A percentile compares a stretch with the other conserved stretches of the same genome.
Conservation (phyloP, 352 stramenopile genomes). For the Phytophthora pluvialis region DNA sequence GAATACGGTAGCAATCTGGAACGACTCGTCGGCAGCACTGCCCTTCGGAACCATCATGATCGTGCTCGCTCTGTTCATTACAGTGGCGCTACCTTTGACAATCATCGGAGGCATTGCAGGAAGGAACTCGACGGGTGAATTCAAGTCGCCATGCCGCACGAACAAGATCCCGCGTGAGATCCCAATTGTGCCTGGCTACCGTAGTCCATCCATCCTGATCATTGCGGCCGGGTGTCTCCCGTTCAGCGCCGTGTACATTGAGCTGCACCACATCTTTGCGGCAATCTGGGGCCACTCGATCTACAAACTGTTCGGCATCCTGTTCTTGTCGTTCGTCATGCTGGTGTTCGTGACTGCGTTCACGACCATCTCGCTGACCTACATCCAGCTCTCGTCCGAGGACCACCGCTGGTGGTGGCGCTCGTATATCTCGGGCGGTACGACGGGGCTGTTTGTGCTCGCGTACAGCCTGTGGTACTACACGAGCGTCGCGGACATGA, state of each 20-base stretch:
- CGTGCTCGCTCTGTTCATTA: constrained; percentile 92
- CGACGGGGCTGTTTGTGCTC: constrained; percentile 96
- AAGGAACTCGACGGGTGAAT: constrained; percentile 91
- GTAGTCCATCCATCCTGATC: constrained; percentile 84
- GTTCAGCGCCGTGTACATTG: constrained; percentile 98
- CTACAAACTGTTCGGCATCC: constrained; percentile 98
- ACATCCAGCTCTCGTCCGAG: constrained; percentile 97
- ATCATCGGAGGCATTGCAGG: constrained; percentile 95
- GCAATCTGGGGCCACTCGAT: constrained; percentile 98
- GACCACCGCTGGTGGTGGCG: constrained; percentile 99
- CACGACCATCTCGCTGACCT: constrained; percentile 97
- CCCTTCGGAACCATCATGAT: constrained; percentile 97
- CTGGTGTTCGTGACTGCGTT: constrained; percentile 96
- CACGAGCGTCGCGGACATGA: constrained; percentile 95
- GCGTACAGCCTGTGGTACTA: constrained; percentile 97
- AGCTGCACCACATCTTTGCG: constrained; percentile 98
- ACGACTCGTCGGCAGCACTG: constrained; percentile 95
- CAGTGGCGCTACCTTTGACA: constrained; percentile 94
- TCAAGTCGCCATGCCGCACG: constrained; percentile 95
- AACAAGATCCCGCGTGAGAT: constrained; percentile 97
- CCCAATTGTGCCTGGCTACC: constrained; percentile 91
- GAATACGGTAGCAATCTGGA: constrained; percentile 95
- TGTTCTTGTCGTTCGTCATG: constrained; percentile 96
- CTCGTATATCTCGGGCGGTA: constrained; percentile 94
- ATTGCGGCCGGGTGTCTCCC: constrained; percentile 95